A percentile compares a stretch with the other conserved stretches of the same genome.
Conservation (phyloP, 192 early-diverging fungal genomes). For the Rhizophlyctis rosea region DNA sequence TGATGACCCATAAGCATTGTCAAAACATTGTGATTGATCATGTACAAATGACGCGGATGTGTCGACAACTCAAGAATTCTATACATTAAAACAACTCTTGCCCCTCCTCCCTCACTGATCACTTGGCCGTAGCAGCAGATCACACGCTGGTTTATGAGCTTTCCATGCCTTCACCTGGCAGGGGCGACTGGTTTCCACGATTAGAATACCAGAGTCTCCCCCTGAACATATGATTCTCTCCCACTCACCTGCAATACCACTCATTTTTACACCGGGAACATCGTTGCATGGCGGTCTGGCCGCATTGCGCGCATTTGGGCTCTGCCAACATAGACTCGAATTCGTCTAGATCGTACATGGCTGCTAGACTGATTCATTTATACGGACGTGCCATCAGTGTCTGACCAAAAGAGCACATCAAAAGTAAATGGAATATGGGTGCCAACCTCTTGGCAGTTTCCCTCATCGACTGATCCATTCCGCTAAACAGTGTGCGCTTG, state of each 20-base stretch:
- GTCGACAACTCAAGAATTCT: not conserved
- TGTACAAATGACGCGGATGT: not conserved
- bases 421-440: too few relatives aligned
- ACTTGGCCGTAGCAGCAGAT: slow-evolving; percentile 6
- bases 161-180: slow-evolving; percentile 40
- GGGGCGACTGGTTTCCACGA: slow-evolving; percentile 12
- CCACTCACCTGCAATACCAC: slow-evolving; percentile 51
- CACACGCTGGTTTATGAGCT: slow-evolving; percentile 37
- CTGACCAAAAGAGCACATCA: not conserved
- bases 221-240: not conserved
- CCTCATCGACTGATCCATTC: slow-evolving; percentile 1
- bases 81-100: not conserved
- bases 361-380: slow-evolving; percentile 27
- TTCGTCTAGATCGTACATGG: slow-evolving; percentile 41
- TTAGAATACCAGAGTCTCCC: not conserved
- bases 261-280: slow-evolving; percentile 52
- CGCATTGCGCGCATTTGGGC: slow-evolving; percentile 47
- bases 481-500: slow-evolving; percentile 6
- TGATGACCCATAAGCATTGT: too few relatives aligned
- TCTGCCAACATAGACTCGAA: slow-evolving; percentile 36
- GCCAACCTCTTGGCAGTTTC: slow-evolving; percentile 13
- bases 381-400: not conserved
- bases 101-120: not conserved
- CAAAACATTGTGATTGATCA: too few relatives aligned
- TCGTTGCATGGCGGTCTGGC: slow-evolving; percentile 36